phyloP scores from a whole-genome alignment of 768 basidiomycete genomes.

The Pleurotus ostreatus region DNA sequence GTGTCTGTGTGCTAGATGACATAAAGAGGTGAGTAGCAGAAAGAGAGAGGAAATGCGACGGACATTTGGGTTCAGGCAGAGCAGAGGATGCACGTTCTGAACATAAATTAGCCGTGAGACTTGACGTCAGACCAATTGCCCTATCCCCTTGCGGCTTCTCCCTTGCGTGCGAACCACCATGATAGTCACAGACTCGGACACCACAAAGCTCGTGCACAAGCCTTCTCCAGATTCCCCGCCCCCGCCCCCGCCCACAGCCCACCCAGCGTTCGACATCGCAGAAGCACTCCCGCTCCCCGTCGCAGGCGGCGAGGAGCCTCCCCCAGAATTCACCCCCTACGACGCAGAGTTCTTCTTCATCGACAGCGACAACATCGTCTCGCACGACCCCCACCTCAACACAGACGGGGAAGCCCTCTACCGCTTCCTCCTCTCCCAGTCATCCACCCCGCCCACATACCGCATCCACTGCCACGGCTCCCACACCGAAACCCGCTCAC shows the following conservation, averaged over 20 bases:
- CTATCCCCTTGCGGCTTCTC: conserved; percentile 27
- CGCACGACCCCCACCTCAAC: conserved; percentile 70
- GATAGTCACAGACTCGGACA: too few species aligned
- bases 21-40: conserved; percentile 9
- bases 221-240: neutral
- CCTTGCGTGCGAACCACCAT: conserved; percentile 35
- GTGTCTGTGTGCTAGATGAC: too few species aligned
- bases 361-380: conserved; percentile 48
- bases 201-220: neutral
- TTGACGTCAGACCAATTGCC: conserved; percentile 27
- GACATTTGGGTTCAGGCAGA: too few species aligned
- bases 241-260: neutral
- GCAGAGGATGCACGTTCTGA: conserved; percentile 12
- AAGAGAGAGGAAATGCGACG: conserved; percentile 12
- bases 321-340: conserved; percentile 62
- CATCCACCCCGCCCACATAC: conserved; percentile 39
- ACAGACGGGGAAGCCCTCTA: conserved; percentile 70
- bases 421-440: conserved; percentile 66
- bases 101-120: conserved; percentile 5
- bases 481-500: conserved; percentile 50
- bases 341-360: conserved; percentile 55
- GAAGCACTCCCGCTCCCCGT: conserved; percentile 15
- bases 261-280: conserved; percentile 18
- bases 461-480: conserved; percentile 48
- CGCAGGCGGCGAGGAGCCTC: conserved; percentile 36